Base-by-base conservation (phyloP, 2,329 filamentous ascomycete species). In the Ophiostoma piceae region DNA sequence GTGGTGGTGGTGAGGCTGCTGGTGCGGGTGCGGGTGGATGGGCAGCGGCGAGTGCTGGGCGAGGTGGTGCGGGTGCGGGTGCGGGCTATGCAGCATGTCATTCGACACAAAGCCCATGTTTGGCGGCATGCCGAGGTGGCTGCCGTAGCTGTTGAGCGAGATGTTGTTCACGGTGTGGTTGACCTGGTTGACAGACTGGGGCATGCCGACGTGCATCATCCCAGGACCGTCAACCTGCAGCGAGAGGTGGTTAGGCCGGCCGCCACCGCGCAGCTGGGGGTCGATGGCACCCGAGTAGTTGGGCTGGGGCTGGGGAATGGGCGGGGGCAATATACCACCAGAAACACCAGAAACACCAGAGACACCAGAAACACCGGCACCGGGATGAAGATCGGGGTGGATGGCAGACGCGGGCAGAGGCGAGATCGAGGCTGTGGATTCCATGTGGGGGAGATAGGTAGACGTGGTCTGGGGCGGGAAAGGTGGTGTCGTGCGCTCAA, bases 161-260 rank as follows among this genome's bases (percentile, higher is more conserved):
- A 65, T n/a, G 62, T 22, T 22, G 32, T 8, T 37, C 3, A 41
- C 11, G 35, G 2, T 65, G 35, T n/a, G 62, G 35, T 41, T 35
- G 3, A n/a, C 35, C 35, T n/a, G 62, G 35, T 41, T 43, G 3
- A n/a, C 35, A 7, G 60, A n/a, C 35, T 26, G 43, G 7, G 69
- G n/a, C 14, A 66, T 35, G 8, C 60, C 54, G 4, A 29, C 19
- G 4, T 68, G 67, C 47, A 69, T 62, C 65, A 69, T 51, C 11
- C 35, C 39, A 60, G 73, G 77, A 75, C n/a, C 32, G 3, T 32
- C 60, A 1, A 32, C 88, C 74, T 90, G 87, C 0, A 90, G 79
- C 26, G 85, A 87, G 7, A 89, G 78, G 26, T 85, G 79, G 68
- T 82, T 82, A 26, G 84, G 74, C 73, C 64, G 75, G 47, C 64